These are phyloP conservation scores for Ophiostoma triangulosporum DNA, from an alignment of 2,329 filamentous ascomycete species.

Conservation along the genomic window DNA sequence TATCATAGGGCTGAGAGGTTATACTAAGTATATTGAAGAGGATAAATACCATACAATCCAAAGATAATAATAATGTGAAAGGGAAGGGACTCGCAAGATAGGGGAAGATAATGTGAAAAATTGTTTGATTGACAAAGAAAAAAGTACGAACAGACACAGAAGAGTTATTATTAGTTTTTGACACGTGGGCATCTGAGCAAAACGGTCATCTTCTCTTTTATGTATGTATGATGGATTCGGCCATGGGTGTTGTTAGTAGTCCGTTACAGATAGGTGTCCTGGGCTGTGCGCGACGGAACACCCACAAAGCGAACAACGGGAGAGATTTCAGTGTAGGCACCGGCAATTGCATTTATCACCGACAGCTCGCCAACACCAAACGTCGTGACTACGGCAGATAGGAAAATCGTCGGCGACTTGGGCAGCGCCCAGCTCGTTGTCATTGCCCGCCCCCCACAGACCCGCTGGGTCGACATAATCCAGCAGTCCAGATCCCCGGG, in stretches of 20 bases:
- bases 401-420: slow-evolving; percentile 49
- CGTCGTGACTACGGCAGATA: too few relatives aligned
- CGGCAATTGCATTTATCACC: slow-evolving; percentile 42
- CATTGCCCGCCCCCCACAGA: slow-evolving; percentile 35
- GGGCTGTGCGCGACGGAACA: slow-evolving; percentile 16
- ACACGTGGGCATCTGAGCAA: slow-evolving; percentile 67
- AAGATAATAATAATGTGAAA: too few relatives aligned
- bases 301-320: slow-evolving; percentile 39
- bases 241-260: too few relatives aligned
- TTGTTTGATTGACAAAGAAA: slow-evolving; percentile 61
- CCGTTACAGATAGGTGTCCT: too few relatives aligned
- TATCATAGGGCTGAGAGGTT: too few relatives aligned
- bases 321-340: slow-evolving; percentile 40
- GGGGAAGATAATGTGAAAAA: slow-evolving; percentile 86
- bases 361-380: too few relatives aligned
- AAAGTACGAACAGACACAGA: slow-evolving; percentile 69
- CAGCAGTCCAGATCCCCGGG: slow-evolving; percentile 36
- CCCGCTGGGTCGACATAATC: slow-evolving; percentile 33
- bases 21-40: too few relatives aligned
- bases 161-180: slow-evolving; percentile 67
- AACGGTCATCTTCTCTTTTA: slow-evolving; percentile 50
- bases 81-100: too few relatives aligned
- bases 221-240: slow-evolving; percentile 36
- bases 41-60: too few relatives aligned
- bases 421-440: slow-evolving; percentile 42